Base-by-base conservation (phyloP, 2,329 filamentous ascomycete genomes). In the Cladobotryum mycophilum region DNA sequence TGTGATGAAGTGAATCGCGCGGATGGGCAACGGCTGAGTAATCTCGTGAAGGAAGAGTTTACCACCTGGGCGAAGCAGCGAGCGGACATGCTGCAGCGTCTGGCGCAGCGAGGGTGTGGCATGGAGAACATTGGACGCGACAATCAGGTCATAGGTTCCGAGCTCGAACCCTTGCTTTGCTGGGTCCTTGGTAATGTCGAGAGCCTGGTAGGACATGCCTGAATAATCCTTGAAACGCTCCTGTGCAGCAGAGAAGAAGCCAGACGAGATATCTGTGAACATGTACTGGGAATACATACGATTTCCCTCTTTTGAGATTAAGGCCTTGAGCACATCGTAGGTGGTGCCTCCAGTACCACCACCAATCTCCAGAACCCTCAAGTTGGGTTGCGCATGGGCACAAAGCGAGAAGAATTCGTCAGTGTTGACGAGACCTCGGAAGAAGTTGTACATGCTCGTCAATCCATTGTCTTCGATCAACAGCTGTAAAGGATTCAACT, bases 331-430 rank as follows among this genome's bases (percentile, higher is more conserved):
- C 14, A 74, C 55, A 2, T 36, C 40, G 6, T 61, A 55, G 0
- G 62, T 51, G 11, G 38, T 48, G 13, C 61, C 64, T 3, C 70
- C 71, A 4, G 68, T 71, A 3, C 74, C 73, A 14, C 66, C 70
- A 12, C 71, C 71, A 14, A 70, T 58, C 25, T 62, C 58, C 13
- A 56, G 22, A 2, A 56, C 18, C 22, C 35, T 54, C 45, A 57
- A 44, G 9, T 35, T 53, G 9, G 54, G 54, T 20, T 53, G 45
- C 13, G 18, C 13, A 36, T 57, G 51, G 17, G 37, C 35, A 33
- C 44, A 40, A n/a, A 50, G 42, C 11, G 25, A 40, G 15, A 55
- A 44, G 3, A 53, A 30, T 4, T 25, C 7, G 2, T 38, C 43
- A 13, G 38, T 34, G 22, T 51, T 40, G 6, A 48, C 33, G 22